Percentiles rank a stretch among this genome's conserved stretches.
These are phyloP conservation scores for Pseudocercospora musae DNA, from an alignment of 2,329 filamentous ascomycete genomes.

Conservation along the genomic window DNA sequence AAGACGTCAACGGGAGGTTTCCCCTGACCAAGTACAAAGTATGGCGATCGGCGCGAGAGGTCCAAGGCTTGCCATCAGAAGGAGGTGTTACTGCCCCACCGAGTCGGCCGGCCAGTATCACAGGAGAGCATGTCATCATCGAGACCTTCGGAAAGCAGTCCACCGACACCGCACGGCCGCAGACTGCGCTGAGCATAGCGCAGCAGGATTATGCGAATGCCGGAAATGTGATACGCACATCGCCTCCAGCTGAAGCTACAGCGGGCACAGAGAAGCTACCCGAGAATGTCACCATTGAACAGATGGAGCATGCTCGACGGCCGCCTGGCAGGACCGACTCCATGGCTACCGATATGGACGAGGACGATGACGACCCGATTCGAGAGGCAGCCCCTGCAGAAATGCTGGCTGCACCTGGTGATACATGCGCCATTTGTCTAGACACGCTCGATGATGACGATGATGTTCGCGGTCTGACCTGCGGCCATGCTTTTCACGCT, in stretches of 20 bases:
- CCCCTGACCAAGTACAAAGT: constrained; percentile 94
- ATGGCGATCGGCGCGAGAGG: constrained; percentile 81
- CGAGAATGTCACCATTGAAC: constrained; percentile 35
- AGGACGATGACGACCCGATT: constrained; percentile 76
- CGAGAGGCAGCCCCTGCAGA: constrained; percentile 78
- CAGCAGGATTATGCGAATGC: constrained; percentile 48
- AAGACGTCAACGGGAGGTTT: constrained; percentile 97
- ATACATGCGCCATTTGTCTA: constrained; percentile 94
- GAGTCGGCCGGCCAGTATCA: constrained; percentile 71
- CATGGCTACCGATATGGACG: constrained; percentile 54
- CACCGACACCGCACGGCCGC: constrained; percentile 28
- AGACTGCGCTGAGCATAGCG: constrained; percentile 41
- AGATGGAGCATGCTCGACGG: constrained; percentile 30
- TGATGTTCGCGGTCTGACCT: constrained; percentile 88
- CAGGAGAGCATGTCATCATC: constrained; percentile 51
- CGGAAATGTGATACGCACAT: constrained; percentile 18
- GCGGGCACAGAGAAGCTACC: constrained; percentile 26
- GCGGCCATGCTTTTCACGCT: constrained; percentile 97
- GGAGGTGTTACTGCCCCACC: constrained; percentile 76
- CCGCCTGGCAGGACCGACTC: constrained; percentile 29
- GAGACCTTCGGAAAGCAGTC: constrained; percentile 33
- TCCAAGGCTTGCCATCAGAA: constrained; percentile 75
- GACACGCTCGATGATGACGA: constrained; percentile 93
- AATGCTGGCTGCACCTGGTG: constrained; percentile 74
- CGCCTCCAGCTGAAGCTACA: constrained; percentile 26